These are phyloP conservation scores for Lactarius indigo DNA, from an alignment of 768 basidiomycete species.

Conservation along the genomic window DNA sequence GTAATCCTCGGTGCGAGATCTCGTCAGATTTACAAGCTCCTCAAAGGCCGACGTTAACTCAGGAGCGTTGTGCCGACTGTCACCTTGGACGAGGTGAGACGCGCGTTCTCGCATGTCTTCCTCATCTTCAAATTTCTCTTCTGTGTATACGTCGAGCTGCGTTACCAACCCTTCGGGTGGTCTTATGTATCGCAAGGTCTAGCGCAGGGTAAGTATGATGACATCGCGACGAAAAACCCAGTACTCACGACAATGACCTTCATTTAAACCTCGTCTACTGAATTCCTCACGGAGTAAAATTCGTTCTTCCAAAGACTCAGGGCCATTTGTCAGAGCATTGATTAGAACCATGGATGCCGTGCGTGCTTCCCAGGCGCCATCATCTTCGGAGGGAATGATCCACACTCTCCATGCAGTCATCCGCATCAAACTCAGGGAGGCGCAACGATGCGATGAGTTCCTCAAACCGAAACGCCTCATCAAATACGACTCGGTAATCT, in stretches of 20 bases:
- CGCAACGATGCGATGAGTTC: constrained; percentile 62
- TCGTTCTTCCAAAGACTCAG: constrained; percentile 74
- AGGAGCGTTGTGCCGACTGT: constrained; percentile 32
- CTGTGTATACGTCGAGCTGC: constrained; percentile 77
- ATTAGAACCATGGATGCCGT: constrained; percentile 71
- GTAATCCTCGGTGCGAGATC: constrained; percentile 60
- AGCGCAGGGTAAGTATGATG: constrained; percentile 6
- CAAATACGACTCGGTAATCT: constrained; percentile 68
- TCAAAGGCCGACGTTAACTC: constrained; percentile 56
- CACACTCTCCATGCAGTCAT: constrained; percentile 29
- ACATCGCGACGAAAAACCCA: not conserved
- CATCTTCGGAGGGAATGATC: constrained; percentile 41
- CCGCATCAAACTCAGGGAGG: constrained; percentile 44
- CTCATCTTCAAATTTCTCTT: constrained; percentile 89
- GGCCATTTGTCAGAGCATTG: constrained; percentile 75
- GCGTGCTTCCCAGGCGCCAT: constrained; percentile 79
- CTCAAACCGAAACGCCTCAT: constrained; percentile 79
- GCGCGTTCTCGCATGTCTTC: constrained; percentile 74
- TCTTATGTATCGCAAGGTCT: constrained; percentile 73
- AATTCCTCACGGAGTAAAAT: constrained; percentile 81
- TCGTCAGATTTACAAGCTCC: constrained; percentile 57
- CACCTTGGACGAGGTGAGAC: constrained; percentile 35
- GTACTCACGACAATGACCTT: constrained; percentile 73
- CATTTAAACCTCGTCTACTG: constrained; percentile 74
- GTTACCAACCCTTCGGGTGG: constrained; percentile 77